Base-by-base conservation (phyloP, 495 filamentous ascomycete genomes). In the Pyronema domesticum region DNA sequence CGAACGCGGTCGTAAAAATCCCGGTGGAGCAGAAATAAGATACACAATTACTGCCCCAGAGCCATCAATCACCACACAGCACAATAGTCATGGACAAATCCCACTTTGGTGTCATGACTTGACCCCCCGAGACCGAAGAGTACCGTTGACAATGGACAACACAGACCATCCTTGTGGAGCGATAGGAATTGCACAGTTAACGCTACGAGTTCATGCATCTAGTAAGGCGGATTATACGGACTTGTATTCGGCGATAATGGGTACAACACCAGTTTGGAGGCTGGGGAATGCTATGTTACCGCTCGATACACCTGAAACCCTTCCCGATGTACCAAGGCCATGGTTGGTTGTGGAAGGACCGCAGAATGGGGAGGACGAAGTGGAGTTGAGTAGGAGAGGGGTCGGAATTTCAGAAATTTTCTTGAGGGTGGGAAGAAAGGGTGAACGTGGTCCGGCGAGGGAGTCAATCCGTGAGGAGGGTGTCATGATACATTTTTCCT, bases 71-170 rank as follows among this genome's bases (percentile, higher is more conserved):
- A 52, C 52, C 54, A 60, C 58, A 3, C 35, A 39, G 23, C 49
- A 34, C 1, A 58, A 50, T 8, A 40, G 55, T 1, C 48, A 59
- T 0, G 60, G 60, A 7, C 65, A 63, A 51, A 60, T 74, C 7
- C 77, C 77, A 9, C 80, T 80, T 54, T 80, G 74, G 69, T 78
- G 76, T 55, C 63, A 76, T 35, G 77, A 80, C 58, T 62, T 74
- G 6, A 78, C 76, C 53, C 58, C 65, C 14, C 58, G 77, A 11
- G 49, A 59, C 4, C 47, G 70, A 11, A 53, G 76, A 18, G 76
- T 76, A 5, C 74, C 76, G 11, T 55, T 64, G 11, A 36, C 45
- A 7, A 56, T 47, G 14, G 62, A 62, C 17, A 65, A 58, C 15
- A 66, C 65, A 0, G 64, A 55, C 23, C 74, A 79, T 67, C 67